Evolutionary conservation across 2,329 filamentous ascomycete genomes (phyloP), one percentile per base, ranked within the genome.

Genomic region (Aspergillus novofumigatus): DNA sequence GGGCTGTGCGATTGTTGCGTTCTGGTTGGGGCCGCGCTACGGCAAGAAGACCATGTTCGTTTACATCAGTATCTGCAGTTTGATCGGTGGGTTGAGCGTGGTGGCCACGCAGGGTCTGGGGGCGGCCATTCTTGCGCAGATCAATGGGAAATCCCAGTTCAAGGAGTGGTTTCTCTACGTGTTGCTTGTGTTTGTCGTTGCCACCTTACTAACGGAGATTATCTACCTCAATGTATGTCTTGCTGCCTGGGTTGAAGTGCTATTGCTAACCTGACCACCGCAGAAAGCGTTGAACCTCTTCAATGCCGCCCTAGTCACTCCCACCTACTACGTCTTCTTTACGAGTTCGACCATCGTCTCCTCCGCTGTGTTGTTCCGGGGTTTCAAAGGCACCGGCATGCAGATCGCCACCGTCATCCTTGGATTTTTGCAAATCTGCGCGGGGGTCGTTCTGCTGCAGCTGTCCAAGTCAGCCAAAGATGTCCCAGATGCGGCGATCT

Each of bases 381-480:
- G 94, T 7, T 97, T 99, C 82, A 93, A 96, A 70, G 94, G 93
- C 38, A 90, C 90, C 0, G 81, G 84, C 0, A 82, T 85, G 5
- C 85, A 89, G 26, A 97, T 99, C 49, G 81, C 90, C 49, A 96
- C 92, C 0, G 90, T 97, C 29, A 88, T 97, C 55, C 86, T 96
- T 78, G 94, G 94, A 1, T 99, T 99, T 77, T 77, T 99, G 44
- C 88, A 89, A 59, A 99, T 99, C 60, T 99, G 94, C 72, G 83
- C 92, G 0, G 94, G 94, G 1, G 94, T 97, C 5, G 88, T 97
- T 0, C 77, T 99, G 7, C 78, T 99, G 9, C 94, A 99, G 71
- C 84, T 99, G n/a, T 97, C 94, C 53, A 97, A 97, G 72, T 97
- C 93, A 0, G 91, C 94, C 66, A 99, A 97, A 71, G 93, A 99